These are phyloP conservation scores for Camelina hispida DNA, from an alignment of 345 rosid genomes.

Conservation along the genomic window DNA sequence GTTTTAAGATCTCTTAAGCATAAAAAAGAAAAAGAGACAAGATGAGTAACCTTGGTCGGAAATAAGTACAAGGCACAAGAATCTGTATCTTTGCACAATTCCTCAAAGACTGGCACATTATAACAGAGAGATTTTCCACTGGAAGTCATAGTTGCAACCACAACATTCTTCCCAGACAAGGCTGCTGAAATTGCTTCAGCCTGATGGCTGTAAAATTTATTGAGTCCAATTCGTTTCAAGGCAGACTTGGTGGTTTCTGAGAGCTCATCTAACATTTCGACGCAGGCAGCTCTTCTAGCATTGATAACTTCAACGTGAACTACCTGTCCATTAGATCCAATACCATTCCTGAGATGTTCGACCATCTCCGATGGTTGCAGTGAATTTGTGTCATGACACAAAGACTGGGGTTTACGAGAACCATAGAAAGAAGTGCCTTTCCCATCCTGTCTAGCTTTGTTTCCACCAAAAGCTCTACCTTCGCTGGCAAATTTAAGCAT, in stretches of 20 bases:
- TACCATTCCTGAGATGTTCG: constrained; percentile 77
- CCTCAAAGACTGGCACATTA: constrained; percentile 90
- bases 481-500: constrained; percentile 58
- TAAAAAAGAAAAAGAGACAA: constrained; percentile 18
- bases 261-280: constrained; percentile 61
- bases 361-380: constrained; percentile 76
- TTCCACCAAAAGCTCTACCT: constrained; percentile 45
- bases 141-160: constrained; percentile 92
- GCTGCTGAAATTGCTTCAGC: constrained; percentile 82
- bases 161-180: constrained; percentile 78
- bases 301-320: constrained; percentile 76
- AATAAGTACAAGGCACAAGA: constrained; percentile 90
- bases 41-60: constrained; percentile 81
- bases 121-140: constrained; percentile 99
- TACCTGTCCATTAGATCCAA: constrained; percentile 86
- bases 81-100: constrained; percentile 60
- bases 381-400: constrained; percentile 63
- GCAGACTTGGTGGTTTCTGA: constrained; percentile 68
- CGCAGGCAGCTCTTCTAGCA: constrained; percentile 61
- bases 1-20: not conserved
- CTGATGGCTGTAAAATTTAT: constrained; percentile 88
- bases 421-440: constrained; percentile 46
- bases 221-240: constrained; percentile 67
- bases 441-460: constrained; percentile 40
- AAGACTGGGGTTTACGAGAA: constrained; percentile 48